Conservation (phyloP, 2,329 filamentous ascomycete species). For the Pseudogymnoascus sp. region DNA sequence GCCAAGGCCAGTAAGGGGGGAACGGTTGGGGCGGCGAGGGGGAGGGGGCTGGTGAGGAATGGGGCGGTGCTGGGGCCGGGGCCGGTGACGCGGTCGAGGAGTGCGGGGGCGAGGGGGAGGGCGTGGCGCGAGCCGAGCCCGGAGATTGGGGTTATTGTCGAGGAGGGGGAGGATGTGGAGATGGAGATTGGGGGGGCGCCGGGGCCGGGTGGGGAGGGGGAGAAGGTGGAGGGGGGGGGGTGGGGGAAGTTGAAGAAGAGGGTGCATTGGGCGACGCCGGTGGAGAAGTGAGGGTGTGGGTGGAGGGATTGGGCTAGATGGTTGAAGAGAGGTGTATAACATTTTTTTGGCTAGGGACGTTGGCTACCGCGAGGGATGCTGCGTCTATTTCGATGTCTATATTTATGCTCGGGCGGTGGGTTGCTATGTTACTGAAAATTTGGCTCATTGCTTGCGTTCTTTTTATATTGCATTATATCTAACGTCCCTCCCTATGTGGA, state of each 20-base stretch:
- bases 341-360: neutral
- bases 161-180: slow-evolving; percentile 17
- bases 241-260: slow-evolving; percentile 23
- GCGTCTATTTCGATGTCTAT: neutral
- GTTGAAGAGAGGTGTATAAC: neutral
- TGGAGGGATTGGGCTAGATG: neutral
- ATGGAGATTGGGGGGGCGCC: neutral
- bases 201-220: neutral
- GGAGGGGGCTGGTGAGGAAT: slow-evolving; percentile 19
- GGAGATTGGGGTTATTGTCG: slow-evolving; percentile 24
- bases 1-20: neutral
- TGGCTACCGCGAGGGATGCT: slow-evolving; percentile 1
- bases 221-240: neutral
- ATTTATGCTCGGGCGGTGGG: neutral
- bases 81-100: slow-evolving; percentile 18
- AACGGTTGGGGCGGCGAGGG: slow-evolving; percentile 14
- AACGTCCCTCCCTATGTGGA: no score
- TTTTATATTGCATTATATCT: slow-evolving; percentile 2
- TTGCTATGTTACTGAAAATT: neutral
- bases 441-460: neutral
- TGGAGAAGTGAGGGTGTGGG: neutral
- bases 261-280: slow-evolving; percentile 24
- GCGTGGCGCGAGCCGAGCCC: slow-evolving; percentile 27
- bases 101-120: slow-evolving; percentile 22
- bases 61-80: slow-evolving; percentile 7